Evolutionary conservation across 441 rosid genomes (phyloP), one percentile per base, ranked within the genome.

Genomic region (Erodium texanum): DNA sequence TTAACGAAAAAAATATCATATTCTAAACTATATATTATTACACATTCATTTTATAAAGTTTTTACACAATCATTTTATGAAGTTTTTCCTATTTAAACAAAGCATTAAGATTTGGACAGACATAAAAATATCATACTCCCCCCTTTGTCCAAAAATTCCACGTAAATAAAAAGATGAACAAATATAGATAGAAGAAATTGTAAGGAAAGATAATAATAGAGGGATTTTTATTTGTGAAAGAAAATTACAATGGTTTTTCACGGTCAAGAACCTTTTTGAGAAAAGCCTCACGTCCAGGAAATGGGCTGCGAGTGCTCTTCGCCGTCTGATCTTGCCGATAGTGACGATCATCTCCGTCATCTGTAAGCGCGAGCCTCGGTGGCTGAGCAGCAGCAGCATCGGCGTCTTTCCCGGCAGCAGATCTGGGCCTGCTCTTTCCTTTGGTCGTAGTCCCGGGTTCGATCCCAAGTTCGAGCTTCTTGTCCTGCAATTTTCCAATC

Each of bases 401-500:
- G 22, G 8, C 19, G 19, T 15, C 18, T 48, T 48, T 48, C 3
- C 56, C 18, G 18, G 10, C 4, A 7, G 19, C 19, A 14, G 2
- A 52, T 16, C 22, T 5, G 22, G 3, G 20, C 12, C 59, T 52
- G 10, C 1, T 52, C n/a, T 1, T n/a, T n/a, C n/a, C n/a, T n/a
- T n/a, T n/a, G n/a, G n/a, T n/a, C n/a, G 9, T 18, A n/a, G 2
- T 16, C 9, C 59, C 7, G 10, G 22, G 20, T 52, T 16, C 22
- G 59, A 52, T 19, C 58, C 8, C 58, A 4, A 18, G 58, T 23
- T 52, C 79, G 18, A 66, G 15, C 64, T 20, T 67, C 32, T 56
- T 81, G 77, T 29, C 65, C 56, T 66, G 29, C 77, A 54, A 65
- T 22, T 20, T 66, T 1, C 36, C 64, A 67, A 65, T 24, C 76